Percentiles rank a stretch among this genome's conserved stretches.
Conservation (phyloP, 1,284 basidiomycete species). For the Trametes versicolor region DNA sequence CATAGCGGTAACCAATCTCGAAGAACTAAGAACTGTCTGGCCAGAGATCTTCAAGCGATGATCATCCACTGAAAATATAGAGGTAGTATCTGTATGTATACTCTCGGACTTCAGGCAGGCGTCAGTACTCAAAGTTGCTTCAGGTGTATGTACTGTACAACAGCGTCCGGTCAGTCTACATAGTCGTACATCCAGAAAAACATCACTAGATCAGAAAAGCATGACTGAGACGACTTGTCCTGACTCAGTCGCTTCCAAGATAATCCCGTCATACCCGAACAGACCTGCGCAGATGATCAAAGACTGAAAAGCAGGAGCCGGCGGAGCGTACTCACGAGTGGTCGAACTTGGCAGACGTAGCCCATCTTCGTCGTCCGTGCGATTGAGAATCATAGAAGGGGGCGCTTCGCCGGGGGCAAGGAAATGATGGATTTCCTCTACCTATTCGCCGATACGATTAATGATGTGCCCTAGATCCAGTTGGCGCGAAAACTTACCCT, state of each 20-base stretch:
- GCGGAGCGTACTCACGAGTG: constrained; percentile 63
- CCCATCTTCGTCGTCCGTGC: constrained; percentile 83
- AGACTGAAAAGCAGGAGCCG: neutral
- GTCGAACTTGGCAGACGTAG: constrained; percentile 76
- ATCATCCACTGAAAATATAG: neutral
- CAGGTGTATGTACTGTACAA: constrained; percentile 7
- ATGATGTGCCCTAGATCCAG: neutral
- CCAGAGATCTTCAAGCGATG: constrained; percentile 68
- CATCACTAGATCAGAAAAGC: constrained; percentile 57
- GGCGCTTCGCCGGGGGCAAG: constrained; percentile 73
- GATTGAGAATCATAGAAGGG: constrained; percentile 87
- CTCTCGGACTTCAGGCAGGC: neutral
- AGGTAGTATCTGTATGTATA: neutral
- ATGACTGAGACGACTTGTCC: constrained; percentile 81
- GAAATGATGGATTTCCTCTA: constrained; percentile 80
- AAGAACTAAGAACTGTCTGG: constrained; percentile 76
- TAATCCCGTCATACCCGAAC: constrained; percentile 84
- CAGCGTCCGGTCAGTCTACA: neutral
- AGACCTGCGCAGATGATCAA: constrained; percentile 55
- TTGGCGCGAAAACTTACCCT: constrained; percentile 53
- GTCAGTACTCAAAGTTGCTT: neutral
- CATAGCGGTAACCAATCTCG: constrained; percentile 59
- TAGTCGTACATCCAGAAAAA: neutral
- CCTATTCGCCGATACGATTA: constrained; percentile 49
- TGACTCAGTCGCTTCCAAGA: constrained; percentile 82